A percentile compares a stretch with the other conserved stretches of the same genome.
phyloP scores from a whole-genome alignment of 2,329 filamentous ascomycete species.

The Clonostachys rosea region DNA sequence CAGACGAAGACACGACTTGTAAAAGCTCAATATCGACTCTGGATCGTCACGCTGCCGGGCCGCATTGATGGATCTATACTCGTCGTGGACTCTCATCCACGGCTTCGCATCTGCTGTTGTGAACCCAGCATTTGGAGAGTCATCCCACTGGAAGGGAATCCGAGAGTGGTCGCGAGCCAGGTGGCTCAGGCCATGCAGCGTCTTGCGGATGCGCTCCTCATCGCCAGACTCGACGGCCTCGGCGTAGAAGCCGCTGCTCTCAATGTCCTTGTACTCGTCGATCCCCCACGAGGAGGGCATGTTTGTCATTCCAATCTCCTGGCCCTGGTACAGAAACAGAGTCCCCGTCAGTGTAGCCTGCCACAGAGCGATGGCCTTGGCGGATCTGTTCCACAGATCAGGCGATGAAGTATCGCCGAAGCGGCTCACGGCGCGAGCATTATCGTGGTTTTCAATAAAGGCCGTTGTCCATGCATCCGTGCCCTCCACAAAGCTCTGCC shows the following conservation, averaged over 20 bases:
- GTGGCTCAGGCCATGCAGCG: conserved; percentile 46
- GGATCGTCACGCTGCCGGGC: conserved; percentile 36
- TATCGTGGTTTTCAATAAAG: conserved; percentile 62
- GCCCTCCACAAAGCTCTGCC: conserved; percentile 43
- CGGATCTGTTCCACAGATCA: conserved; percentile 33
- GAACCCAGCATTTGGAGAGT: conserved; percentile 56
- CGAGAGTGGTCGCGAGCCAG: conserved; percentile 61
- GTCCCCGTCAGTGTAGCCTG: conserved; percentile 45
- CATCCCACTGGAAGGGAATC: conserved; percentile 64
- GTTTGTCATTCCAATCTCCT: conserved; percentile 59
- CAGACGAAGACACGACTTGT: conserved; percentile 44
- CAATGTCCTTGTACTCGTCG: conserved; percentile 49
- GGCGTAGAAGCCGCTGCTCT: conserved; percentile 45
- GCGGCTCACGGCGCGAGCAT: conserved; percentile 50
- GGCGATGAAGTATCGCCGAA: conserved; percentile 42
- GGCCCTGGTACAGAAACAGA: conserved; percentile 54
- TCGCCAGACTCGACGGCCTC: conserved; percentile 30
- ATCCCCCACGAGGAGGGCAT: conserved; percentile 44
- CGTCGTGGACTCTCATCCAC: conserved; percentile 66
- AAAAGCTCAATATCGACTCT: conserved; percentile 53
- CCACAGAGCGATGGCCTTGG: conserved; percentile 49
- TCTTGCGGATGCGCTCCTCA: conserved; percentile 31
- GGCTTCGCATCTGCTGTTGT: conserved; percentile 37
- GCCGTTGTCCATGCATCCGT: conserved; percentile 53
- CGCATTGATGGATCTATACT: conserved; percentile 52